Conservation (phyloP, 176 grass and related monocot genomes). For the Zizania latifolia region DNA sequence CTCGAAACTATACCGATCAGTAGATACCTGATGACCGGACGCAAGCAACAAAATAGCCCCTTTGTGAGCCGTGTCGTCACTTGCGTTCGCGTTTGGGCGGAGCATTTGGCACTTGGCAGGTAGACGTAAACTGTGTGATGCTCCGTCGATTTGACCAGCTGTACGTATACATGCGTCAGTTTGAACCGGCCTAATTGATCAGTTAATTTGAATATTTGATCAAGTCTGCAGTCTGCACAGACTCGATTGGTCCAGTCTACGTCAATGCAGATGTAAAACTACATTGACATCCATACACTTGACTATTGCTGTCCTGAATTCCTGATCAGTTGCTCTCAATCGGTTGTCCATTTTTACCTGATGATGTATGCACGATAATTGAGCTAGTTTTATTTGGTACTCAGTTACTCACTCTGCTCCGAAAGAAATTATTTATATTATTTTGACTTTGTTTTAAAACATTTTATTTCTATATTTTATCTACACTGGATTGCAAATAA, state of each 20-base stretch:
- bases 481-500: too few relatives aligned
- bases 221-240: background rate
- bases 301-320: background rate
- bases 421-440: too few relatives aligned
- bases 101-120: too few relatives aligned
- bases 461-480: too few relatives aligned
- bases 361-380: background rate
- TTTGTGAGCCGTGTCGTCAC: background rate
- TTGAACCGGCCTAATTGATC: background rate
- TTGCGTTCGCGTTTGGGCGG: background rate
- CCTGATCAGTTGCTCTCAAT: background rate
- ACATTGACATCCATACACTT: background rate
- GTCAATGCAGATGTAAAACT: background rate
- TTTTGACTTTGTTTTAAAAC: too few relatives aligned
- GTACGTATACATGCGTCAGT: background rate
- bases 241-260: background rate
- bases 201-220: background rate
- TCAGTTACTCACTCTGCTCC: too few relatives aligned
- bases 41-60: too few relatives aligned
- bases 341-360: conserved; percentile 1
- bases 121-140: background rate
- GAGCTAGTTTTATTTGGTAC: too few relatives aligned
- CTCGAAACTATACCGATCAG: too few relatives aligned
- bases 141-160: background rate
- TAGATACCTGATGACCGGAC: too few relatives aligned